phyloP scores from a whole-genome alignment of 192 early-diverging fungal genomes.

The Helicostylum pulchrum region DNA sequence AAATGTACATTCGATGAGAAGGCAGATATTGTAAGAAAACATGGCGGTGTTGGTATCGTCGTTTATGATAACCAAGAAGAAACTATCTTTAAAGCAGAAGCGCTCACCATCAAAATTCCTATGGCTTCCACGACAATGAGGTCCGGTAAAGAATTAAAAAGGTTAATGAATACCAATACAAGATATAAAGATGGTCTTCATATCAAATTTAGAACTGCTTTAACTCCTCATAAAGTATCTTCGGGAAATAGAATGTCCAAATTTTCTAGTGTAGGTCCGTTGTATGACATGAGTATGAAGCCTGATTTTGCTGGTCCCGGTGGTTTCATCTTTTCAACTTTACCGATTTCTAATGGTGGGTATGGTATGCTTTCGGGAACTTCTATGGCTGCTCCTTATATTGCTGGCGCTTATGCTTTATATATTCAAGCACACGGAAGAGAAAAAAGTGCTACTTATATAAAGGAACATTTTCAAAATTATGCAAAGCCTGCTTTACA shows the following conservation, averaged over 20 bases:
- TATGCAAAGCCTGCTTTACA: constrained; percentile 25
- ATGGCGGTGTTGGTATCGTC: constrained; percentile 63
- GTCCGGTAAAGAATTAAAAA: constrained; percentile 48
- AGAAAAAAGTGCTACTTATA: constrained; percentile 18
- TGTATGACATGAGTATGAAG: constrained; percentile 58
- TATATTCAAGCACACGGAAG: constrained; percentile 39
- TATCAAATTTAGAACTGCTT: constrained; percentile 46
- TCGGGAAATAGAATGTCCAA: constrained; percentile 61
- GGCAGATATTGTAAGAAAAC: constrained; percentile 45
- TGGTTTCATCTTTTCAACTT: constrained; percentile 51
- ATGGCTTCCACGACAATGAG: constrained; percentile 50
- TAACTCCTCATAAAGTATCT: constrained; percentile 40
- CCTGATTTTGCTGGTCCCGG: constrained; percentile 52
- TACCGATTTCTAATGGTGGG: constrained; percentile 40
- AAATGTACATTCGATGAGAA: constrained; percentile 67
- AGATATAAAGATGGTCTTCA: constrained; percentile 28
- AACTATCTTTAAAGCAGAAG: constrained; percentile 15
- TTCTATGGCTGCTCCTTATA: constrained; percentile 61
- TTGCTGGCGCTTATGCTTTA: constrained; percentile 47
- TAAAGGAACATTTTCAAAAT: constrained; percentile 36
- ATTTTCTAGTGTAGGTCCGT: constrained; percentile 76
- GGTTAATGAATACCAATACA: constrained; percentile 28
- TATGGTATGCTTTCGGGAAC: constrained; percentile 52
- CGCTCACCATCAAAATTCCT: constrained; percentile 46
- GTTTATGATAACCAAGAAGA: constrained; percentile 54